Base-by-base conservation (phyloP, 2,329 filamentous ascomycete species). In the Hymenoscyphus scutula region DNA sequence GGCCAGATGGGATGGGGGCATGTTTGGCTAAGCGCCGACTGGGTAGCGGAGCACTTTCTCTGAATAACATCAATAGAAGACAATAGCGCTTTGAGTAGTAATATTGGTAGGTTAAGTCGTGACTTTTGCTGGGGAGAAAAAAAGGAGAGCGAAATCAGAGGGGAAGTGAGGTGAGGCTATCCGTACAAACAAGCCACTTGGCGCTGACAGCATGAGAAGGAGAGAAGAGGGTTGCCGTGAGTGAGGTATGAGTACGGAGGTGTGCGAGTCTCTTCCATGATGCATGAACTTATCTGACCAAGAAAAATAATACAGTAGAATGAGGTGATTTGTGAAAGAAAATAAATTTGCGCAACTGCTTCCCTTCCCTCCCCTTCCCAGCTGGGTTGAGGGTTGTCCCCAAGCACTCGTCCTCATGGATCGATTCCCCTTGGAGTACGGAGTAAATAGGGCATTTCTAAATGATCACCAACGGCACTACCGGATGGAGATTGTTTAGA, bases 221-320 rank as follows among this genome's bases (percentile, higher is more conserved):
- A 11, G 6, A 8, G 27, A 6, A 29, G 27, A 29, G 27, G 27
- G 27, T 29, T 29, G 27, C 27, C 27, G 27, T 29, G 27, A 29
- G 27, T 29, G 27, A 29, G 27, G 27, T 29, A 29, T 29, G 27
- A 29, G 27, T 29, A 3, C 27, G 41, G 6, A n/a, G 41, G n/a
- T n/a, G 45, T 23, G 45, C n/a, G 23, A 7, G 8, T 23, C 11
- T 3, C n/a, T 51, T 29, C 27, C 27, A 29, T 29, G 27, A 23
- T 51, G 45, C 45, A 51, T 51, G 45, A 51, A 51, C 38, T 51
- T 51, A 25, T 25, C 45, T 23, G 45, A 51, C 45, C 45, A 51
- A 51, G 19, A 51, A 25, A 25, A 19, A 25, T 51, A 51, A 48
- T 48, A 25, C 25, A 51, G 25, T 48, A 23, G 19, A 23, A 48